Base-by-base conservation (phyloP, 148 eudicot species). In the Pharnaceum exiguum region DNA sequence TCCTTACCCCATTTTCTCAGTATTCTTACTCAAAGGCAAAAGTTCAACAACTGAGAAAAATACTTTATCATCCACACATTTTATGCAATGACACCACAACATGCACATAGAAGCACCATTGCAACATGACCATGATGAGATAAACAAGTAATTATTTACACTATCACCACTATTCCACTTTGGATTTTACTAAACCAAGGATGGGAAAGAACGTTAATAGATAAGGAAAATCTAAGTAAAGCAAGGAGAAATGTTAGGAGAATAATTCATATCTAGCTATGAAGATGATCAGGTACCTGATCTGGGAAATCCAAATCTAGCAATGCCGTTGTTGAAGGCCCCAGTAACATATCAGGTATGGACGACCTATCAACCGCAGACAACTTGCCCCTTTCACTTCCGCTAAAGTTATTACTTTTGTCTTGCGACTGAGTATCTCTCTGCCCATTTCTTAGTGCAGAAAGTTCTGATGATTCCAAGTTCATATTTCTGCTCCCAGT, bases 251-350 rank as follows among this genome's bases (percentile, higher is more conserved):
- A n/a, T n/a, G n/a, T n/a, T n/a, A n/a, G n/a, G n/a, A n/a, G n/a
- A 10, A 36, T 17, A 37, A 37, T 11, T 5, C 26, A 30, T 12
- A 15, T 7, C 16, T 24, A 10, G 18, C 47, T 47, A 2, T 8
- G 9, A 42, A 42, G 36, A 59, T 21, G 42, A 50, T 4, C 7
- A 55, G 39, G 5, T 79, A 85, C 94, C 93, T 86, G 66, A 24
- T 49, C 33, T 48, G 51, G 23, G n/a, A n/a, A n/a, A n/a, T n/a
- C n/a, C n/a, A n/a, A n/a, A n/a, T n/a, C n/a, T n/a, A n/a, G n/a
- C n/a, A n/a, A n/a, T n/a, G n/a, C n/a, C n/a, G n/a, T 48, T n/a
- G 53, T 55, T 23, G 69, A 36, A 18, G 72, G 59, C 36, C 63
- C 55, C 62, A 25, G 33, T 17, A 2, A 19, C 30, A 35, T 61